Evolutionary conservation across 2,329 filamentous ascomycete species (phyloP), one percentile per base, ranked within the genome.

Genomic region (Pseudogymnoascus sp.): DNA sequence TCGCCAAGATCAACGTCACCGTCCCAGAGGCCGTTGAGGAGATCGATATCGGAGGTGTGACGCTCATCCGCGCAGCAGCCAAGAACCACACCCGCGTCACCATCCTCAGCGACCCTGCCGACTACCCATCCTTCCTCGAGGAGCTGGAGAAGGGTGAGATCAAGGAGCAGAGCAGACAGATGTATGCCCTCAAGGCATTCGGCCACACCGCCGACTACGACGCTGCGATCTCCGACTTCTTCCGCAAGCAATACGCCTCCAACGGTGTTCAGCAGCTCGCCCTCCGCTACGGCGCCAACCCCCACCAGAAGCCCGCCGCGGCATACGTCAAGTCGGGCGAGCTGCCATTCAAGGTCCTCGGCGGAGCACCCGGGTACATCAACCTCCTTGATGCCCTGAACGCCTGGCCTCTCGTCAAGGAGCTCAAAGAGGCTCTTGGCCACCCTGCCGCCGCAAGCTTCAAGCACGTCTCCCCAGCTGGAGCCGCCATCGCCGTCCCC

Each of bases 181-280:
- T 86, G 64, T 97, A 96, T 74, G 93, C 95, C 26, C 85, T 98
- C 72, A 99, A 99, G 84, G 95, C 95, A 14, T 99, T 99, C 74
- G 91, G 96, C 79, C 95, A 98, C 78, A 99, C 95, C 40, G 92
- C 95, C 68, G 92, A 96, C 76, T 99, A 99, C 77, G 95, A 99
- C 75, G 84, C 86, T 46, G 91, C 95, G 70, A 99, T 99, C 75
- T 89, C 93, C 37, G 90, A 90, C 72, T 99, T 96, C 82, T 99
- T 99, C 87, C 89, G 95, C 75, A 93, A 96, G 83, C 89, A 96
- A 79, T 99, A 98, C 74, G 92, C 95, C 64, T 86, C 87, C 67
- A 88, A 92, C 65, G 93, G 93, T 68, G 78, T 86, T 67, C 91
- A 97, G 79, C 87, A 96, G 77, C 74, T 96, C 65, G 81, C 91